These are phyloP conservation scores for Porcisia hertigi DNA, from an alignment of 208 protist genomes.

Conservation along the genomic window DNA sequence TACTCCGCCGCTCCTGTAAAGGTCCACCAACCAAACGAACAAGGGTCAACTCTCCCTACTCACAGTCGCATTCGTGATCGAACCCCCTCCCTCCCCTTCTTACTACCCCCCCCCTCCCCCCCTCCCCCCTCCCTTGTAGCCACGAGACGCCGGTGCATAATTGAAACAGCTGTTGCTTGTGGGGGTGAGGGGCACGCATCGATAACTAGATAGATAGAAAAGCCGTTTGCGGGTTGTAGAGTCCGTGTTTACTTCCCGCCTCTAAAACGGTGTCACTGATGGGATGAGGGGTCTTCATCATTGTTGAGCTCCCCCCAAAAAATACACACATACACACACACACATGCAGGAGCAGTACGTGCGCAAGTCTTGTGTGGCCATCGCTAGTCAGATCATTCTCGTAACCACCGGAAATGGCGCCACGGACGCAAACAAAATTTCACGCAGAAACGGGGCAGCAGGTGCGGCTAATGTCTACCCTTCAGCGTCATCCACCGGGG, in stretches of 20 bases:
- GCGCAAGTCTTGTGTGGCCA: constrained; percentile 35
- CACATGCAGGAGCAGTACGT: constrained; percentile 65
- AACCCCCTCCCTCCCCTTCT: neutral
- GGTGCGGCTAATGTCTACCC: neutral
- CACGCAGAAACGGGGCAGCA: neutral
- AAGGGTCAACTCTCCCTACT: neutral
- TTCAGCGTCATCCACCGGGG: neutral
- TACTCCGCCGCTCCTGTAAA: no score
- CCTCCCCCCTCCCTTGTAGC: neutral
- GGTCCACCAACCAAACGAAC: no score
- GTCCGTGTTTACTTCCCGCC: no score
- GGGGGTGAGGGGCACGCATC: no score
- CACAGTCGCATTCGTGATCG: neutral
- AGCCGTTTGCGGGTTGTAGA: no score
- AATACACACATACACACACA: neutral
- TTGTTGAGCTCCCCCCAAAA: neutral
- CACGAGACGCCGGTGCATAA: no score
- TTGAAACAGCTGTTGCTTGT: no score
- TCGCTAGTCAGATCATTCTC: constrained; percentile 53
- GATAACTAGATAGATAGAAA: no score
- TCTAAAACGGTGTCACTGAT: no score
- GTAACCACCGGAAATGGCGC: constrained; percentile 2
- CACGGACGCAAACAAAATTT: neutral
- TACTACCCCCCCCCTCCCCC: neutral
- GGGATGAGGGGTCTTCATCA: no score